phyloP scores from a whole-genome alignment of 177 flowering plant species.

The Tripterygium wilfordii region DNA sequence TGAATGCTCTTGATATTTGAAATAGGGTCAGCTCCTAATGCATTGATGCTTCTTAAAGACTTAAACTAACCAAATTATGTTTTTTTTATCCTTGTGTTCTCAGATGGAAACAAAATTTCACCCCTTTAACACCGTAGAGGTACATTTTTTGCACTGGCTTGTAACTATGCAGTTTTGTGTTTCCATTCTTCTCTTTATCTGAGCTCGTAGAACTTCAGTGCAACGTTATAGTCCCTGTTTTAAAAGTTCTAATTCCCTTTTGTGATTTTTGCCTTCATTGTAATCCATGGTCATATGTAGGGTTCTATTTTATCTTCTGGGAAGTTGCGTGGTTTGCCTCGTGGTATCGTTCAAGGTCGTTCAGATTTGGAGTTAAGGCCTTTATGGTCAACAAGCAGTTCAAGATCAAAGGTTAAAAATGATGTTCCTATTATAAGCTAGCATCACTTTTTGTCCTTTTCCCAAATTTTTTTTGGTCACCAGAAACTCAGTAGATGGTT shows the following conservation, averaged over 20 bases:
- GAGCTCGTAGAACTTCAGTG: too few species aligned
- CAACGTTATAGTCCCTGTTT: too few species aligned
- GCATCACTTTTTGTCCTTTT: too few species aligned
- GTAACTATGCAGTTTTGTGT: neutral
- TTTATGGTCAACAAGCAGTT: constrained; percentile 44
- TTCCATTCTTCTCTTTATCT: neutral
- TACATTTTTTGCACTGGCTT: constrained; percentile 15
- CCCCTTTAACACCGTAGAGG: constrained; percentile 46
- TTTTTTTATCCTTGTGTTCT: constrained; percentile 1
- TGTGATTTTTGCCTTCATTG: too few species aligned
- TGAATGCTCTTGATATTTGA: too few species aligned
- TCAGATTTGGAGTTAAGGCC: constrained; percentile 62
- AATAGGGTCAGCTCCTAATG: too few species aligned
- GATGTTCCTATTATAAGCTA: neutral
- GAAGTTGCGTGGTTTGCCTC: constrained; percentile 42
- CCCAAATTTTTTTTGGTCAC: too few species aligned
- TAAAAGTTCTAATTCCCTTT: too few species aligned
- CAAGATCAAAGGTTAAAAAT: constrained; percentile 42
- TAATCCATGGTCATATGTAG: constrained; percentile 18
- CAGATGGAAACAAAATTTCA: constrained; percentile 54
- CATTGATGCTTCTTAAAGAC: too few species aligned
- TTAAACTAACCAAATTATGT: too few species aligned
- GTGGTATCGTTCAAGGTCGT: constrained; percentile 41
- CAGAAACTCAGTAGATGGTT: too few species aligned
- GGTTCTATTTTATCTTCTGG: constrained; percentile 12